phyloP scores from a whole-genome alignment of 2,329 filamentous ascomycete genomes.

The Aspergillus unguis region DNA sequence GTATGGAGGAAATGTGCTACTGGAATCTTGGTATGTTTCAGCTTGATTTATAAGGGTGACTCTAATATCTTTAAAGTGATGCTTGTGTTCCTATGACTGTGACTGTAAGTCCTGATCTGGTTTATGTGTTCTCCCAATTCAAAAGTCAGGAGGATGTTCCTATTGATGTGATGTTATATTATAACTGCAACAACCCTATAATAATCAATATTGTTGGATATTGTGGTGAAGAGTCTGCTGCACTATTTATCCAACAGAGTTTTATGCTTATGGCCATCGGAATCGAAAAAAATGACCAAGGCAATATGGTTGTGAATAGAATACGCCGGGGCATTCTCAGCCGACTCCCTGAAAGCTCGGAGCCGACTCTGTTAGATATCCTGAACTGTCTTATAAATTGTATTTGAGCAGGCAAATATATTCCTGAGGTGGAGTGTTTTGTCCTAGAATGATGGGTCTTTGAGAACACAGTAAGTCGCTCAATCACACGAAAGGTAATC shows the following conservation, averaged over 20 bases:
- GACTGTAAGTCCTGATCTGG: neutral
- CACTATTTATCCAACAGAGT: neutral
- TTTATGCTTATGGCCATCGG: neutral
- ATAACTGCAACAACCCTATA: neutral
- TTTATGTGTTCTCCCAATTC: neutral
- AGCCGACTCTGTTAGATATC: neutral
- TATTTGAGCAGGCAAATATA: neutral
- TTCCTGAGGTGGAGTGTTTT: neutral
- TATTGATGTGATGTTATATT: neutral
- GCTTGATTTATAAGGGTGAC: neutral
- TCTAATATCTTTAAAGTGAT: neutral
- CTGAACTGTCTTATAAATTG: neutral
- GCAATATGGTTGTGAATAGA: neutral
- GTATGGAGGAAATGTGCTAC: neutral
- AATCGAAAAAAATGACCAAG: neutral
- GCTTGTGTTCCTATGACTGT: neutral
- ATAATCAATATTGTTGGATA: neutral
- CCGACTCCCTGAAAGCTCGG: neutral
- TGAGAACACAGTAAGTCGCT: constrained; percentile 1
- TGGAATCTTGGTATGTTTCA: neutral
- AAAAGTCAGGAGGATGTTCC: neutral
- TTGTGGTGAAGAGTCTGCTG: neutral
- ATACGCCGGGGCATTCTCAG: neutral
- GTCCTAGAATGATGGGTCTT: neutral
- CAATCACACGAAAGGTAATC: neutral